Base-by-base conservation (phyloP, 805 yeast genomes). In the Candida xyloterini region DNA sequence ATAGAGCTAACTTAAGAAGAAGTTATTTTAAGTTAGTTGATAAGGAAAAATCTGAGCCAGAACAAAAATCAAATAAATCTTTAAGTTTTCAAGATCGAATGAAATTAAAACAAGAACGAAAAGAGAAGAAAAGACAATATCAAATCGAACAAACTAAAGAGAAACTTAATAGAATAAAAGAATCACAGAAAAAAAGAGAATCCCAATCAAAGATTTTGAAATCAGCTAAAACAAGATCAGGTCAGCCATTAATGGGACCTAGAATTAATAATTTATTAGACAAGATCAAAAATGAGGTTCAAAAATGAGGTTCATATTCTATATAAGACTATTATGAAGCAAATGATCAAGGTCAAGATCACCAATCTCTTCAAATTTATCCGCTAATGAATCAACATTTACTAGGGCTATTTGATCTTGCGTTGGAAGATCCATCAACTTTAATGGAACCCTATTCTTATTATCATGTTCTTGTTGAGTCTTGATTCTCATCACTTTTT, bases 241-340 rank as follows among this genome's bases (percentile, higher is more conserved):
- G 98, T 0, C 98, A 90, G 60, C 97, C 97, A 2, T 63, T 77
- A 31, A 86, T 90, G 91, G 96, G 88, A 0, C 95, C 96, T 11
- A 76, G 95, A 61, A 86, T 90, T 42, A 81, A 78, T 40, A 76
- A 79, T 51, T 66, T 90, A 30, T 68, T 90, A 34, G 93, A 84
- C 38, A 86, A 88, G 60, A 85, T 90, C 45, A 79, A 76, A 55
- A 63, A 62, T 21, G 81, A 77, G 47, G 45, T 42, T 31, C 33
- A 22, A 37, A 27, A 21, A 14, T 27, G 22, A 10, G 4, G 20
- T 5, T 18, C 20, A 18, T 18, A 5, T 3, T 40, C 40, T 37
- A 46, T 13, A 50, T 32, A 10, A 45, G 18, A 20, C 40, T 35
- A 28, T 33, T 24, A 35, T 48, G 44, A 13, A 47, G 33, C 36